phyloP scores from a whole-genome alignment of 148 eudicot genomes.

The Simmondsia chinensis region DNA sequence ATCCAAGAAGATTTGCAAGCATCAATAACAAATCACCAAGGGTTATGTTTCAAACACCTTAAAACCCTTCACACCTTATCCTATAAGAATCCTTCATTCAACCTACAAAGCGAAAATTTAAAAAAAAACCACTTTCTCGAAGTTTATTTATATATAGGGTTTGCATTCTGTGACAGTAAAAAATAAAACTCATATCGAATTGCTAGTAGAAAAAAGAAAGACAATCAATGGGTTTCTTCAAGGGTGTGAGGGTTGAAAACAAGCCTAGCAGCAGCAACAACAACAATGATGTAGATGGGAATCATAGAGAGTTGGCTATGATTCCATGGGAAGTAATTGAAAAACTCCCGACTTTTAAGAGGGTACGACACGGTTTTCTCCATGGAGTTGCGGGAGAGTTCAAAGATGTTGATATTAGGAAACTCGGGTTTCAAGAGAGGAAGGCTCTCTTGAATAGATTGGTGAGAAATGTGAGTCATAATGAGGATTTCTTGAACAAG shows the following conservation, averaged over 20 bases:
- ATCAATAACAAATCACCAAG: too few relatives aligned
- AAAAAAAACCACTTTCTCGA: too few relatives aligned
- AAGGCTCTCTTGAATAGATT: constrained; percentile 17
- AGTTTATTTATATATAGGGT: too few relatives aligned
- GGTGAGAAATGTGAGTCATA: constrained; percentile 12
- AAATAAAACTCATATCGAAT: too few relatives aligned
- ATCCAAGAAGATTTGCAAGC: too few relatives aligned
- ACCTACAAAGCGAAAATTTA: too few relatives aligned
- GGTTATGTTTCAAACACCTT: too few relatives aligned
- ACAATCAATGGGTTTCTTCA: constrained; percentile 7
- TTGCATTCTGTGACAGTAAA: too few relatives aligned
- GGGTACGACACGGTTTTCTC: constrained; percentile 13
- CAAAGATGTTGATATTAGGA: constrained; percentile 7
- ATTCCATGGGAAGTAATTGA: constrained; percentile 15
- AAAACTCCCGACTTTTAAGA: constrained; percentile 8
- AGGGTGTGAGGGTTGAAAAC: constrained; percentile 3
- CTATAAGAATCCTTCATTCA: too few relatives aligned
- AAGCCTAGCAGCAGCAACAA: constrained; percentile 5
- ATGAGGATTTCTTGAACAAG: constrained; percentile 11
- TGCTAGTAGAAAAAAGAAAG: too few relatives aligned
- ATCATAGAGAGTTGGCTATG: not conserved
- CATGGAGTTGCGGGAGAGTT: constrained; percentile 19
- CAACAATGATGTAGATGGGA: not conserved
- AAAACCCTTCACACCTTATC: too few relatives aligned
- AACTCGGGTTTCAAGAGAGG: constrained; percentile 4